Conservation (phyloP, 768 basidiomycete genomes). For the Hypholoma fasciculare region DNA sequence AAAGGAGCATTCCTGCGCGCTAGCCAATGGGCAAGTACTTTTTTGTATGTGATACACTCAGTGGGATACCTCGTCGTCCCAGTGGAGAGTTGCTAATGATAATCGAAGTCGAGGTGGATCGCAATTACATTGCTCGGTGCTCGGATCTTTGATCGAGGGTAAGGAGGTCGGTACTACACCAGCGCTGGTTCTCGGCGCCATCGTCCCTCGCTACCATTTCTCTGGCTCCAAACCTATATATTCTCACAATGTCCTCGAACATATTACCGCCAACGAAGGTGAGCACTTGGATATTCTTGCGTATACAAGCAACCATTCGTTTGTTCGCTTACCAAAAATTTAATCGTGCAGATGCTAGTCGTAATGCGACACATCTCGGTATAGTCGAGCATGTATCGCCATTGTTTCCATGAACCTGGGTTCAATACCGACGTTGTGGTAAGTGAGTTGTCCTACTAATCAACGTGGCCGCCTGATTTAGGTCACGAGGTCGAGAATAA, state of each 20-base stretch:
- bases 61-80: background rate
- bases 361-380: background rate
- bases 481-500: background rate
- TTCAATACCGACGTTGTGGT: background rate
- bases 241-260: background rate
- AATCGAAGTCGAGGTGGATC: background rate
- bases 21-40: background rate
- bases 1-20: background rate
- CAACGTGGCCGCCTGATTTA: conserved; percentile 1
- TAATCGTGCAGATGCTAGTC: background rate
- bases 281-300: no score
- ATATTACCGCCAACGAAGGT: no score
- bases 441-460: background rate
- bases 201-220: background rate
- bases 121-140: conserved; percentile 5
- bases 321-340: background rate
- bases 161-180: background rate
- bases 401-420: background rate
- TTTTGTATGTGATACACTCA: background rate
- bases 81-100: background rate
- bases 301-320: no score
- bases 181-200: conserved; percentile 1
- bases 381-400: background rate
- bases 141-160: conserved; percentile 9
- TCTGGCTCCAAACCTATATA: background rate